These are phyloP conservation scores for Heliamphora exappendiculata DNA, from an alignment of 148 eudicot species.

Conservation along the genomic window DNA sequence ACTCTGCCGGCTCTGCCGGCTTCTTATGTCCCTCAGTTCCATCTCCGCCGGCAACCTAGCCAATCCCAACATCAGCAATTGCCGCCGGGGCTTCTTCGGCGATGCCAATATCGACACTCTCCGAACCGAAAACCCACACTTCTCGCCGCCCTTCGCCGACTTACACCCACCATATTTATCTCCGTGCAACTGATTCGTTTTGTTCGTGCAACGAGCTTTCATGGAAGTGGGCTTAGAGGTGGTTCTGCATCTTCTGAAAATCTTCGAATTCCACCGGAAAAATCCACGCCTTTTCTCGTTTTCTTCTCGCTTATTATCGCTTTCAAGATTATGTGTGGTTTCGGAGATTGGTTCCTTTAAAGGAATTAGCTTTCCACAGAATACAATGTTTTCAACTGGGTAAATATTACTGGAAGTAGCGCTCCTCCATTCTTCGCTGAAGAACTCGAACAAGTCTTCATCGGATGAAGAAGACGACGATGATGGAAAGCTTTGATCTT, in stretches of 20 bases:
- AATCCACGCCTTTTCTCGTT: not conserved
- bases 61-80: conserved; percentile 6
- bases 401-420: not conserved
- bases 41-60: conserved; percentile 7
- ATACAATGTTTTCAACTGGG: conserved; percentile 20
- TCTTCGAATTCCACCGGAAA: not conserved
- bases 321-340: not conserved
- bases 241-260: not conserved
- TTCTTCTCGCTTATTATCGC: not conserved
- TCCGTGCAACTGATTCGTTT: not conserved
- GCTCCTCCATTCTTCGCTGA: conserved; percentile 18
- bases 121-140: not conserved
- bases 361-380: conserved; percentile 9
- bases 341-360: not conserved
- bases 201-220: not conserved
- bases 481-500: conserved; percentile 5
- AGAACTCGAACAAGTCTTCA: conserved; percentile 28
- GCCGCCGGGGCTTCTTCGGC: conserved; percentile 7
- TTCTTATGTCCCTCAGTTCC: conserved; percentile 9
- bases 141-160: not conserved
- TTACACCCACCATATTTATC: not conserved
- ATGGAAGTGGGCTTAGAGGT: not conserved
- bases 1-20: not conserved
- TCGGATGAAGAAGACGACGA: not conserved
- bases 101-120: not conserved